A percentile compares a stretch with the other conserved stretches of the same genome.
Conservation (phyloP, 129 eudicot genomes). For the Tagetes patula region DNA sequence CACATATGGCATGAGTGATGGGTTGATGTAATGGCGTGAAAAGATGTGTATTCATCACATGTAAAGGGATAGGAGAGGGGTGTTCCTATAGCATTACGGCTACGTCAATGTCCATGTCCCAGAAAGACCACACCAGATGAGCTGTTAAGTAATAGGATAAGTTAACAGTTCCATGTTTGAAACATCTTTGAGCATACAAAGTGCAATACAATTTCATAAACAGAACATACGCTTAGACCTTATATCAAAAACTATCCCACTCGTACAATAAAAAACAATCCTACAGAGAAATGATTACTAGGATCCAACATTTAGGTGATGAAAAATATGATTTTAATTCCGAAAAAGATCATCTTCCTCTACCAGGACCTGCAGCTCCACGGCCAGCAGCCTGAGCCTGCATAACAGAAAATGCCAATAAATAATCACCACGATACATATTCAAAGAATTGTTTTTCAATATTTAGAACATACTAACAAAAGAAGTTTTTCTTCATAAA, state of each 20-base stretch:
- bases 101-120: no score
- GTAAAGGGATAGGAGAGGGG: no score
- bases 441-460: neutral
- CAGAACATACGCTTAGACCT: constrained; percentile 20
- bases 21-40: no score
- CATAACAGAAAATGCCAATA: constrained; percentile 30
- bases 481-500: neutral
- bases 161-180: no score
- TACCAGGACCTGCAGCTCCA: constrained; percentile 69
- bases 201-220: neutral
- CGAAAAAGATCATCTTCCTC: constrained; percentile 59
- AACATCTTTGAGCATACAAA: neutral
- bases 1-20: no score
- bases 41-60: no score
- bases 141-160: no score
- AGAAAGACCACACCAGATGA: no score
- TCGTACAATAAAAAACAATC: constrained; percentile 26
- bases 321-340: constrained; percentile 4
- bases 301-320: constrained; percentile 8
- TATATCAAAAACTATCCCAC: constrained; percentile 15
- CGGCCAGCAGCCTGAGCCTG: constrained; percentile 94
- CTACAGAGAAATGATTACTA: constrained; percentile 12
- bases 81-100: no score
- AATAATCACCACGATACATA: neutral
- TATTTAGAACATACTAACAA: neutral